Evolutionary conservation across 2,329 filamentous ascomycete species (phyloP).

Genomic region (Orbilia brochopaga): DNA sequence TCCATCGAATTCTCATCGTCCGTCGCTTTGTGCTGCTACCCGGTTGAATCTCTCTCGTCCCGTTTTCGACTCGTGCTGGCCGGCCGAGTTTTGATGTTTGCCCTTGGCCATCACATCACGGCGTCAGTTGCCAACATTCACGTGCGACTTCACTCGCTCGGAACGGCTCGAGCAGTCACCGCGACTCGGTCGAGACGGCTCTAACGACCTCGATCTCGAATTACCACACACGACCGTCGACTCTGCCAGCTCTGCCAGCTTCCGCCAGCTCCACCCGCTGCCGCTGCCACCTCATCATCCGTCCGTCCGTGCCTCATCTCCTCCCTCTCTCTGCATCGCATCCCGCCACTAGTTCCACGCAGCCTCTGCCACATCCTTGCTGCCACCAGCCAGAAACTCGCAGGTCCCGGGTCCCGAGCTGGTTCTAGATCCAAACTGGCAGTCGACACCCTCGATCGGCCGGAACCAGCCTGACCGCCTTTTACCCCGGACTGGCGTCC

Average conservation of each 20-base stretch:
- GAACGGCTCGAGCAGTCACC: slow-evolving; percentile 50
- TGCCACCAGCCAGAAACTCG: slow-evolving; percentile 27
- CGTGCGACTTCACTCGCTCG: slow-evolving; percentile 49
- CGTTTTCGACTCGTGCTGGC: not conserved
- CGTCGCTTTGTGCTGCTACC: slow-evolving; percentile 23
- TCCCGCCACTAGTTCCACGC: slow-evolving; percentile 7
- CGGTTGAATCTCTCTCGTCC: not conserved
- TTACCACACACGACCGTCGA: slow-evolving; percentile 11
- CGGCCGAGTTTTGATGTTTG: slow-evolving; percentile 3
- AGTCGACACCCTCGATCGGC: slow-evolving; percentile 21
- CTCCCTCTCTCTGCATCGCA: not conserved
- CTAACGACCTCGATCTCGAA: slow-evolving; percentile 5
- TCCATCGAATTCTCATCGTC: slow-evolving; percentile 3
- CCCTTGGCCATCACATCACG: slow-evolving; percentile 17
- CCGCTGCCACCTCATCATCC: not conserved
- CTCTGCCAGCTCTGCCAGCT: slow-evolving; percentile 48
- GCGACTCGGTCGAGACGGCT: slow-evolving; percentile 27
- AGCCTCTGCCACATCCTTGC: slow-evolving; percentile 40
- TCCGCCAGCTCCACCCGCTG: slow-evolving; percentile 3
- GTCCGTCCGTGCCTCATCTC: not conserved
- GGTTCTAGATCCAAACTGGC: slow-evolving; percentile 41
- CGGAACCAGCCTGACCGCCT: slow-evolving; percentile 33
- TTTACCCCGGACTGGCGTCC: slow-evolving; percentile 43
- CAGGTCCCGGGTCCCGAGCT: slow-evolving; percentile 42
- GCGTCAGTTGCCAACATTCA: slow-evolving; percentile 25